Evolutionary conservation across 2,329 filamentous ascomycete species (phyloP).

Genomic region (Cordyceps javanica): DNA sequence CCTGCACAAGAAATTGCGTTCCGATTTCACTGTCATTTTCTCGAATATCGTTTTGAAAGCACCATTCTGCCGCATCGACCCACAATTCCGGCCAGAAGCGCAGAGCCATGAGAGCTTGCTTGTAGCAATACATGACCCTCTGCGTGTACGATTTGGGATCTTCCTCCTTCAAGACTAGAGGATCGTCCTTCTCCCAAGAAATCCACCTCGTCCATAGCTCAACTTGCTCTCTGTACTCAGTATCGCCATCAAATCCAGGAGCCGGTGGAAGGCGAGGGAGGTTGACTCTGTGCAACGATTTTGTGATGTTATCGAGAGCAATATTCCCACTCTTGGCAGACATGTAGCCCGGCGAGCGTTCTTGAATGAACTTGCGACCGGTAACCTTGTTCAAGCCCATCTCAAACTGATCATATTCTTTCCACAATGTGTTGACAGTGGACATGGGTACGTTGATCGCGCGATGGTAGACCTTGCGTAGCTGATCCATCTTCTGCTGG

Average conservation of each 20-base stretch:
- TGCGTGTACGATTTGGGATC: constrained; percentile 69
- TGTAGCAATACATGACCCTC: constrained; percentile 84
- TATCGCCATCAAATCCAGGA: constrained; percentile 78
- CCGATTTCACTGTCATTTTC: constrained; percentile 57
- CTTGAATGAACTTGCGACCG: constrained; percentile 89
- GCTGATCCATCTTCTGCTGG: constrained; percentile 92
- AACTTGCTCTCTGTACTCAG: constrained; percentile 78
- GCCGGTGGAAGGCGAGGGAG: constrained; percentile 77
- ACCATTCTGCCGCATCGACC: constrained; percentile 93
- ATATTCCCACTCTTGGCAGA: constrained; percentile 87
- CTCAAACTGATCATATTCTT: constrained; percentile 96
- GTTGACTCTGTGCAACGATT: constrained; percentile 68
- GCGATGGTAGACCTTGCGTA: constrained; percentile 87
- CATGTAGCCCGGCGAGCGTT: constrained; percentile 91
- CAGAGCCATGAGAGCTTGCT: constrained; percentile 86
- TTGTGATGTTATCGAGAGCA: constrained; percentile 81
- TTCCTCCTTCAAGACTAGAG: constrained; percentile 76
- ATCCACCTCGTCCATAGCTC: constrained; percentile 92
- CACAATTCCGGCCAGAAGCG: constrained; percentile 95
- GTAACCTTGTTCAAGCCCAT: constrained; percentile 89
- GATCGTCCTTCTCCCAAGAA: constrained; percentile 89
- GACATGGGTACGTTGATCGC: constrained; percentile 83
- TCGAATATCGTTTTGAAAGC: constrained; percentile 66
- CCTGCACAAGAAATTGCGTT: constrained; percentile 72
- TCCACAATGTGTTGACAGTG: constrained; percentile 81